Evolutionary conservation across 1,284 basidiomycete species (phyloP), one percentile per base, ranked within the genome.

Genomic region (Athelia sp.): DNA sequence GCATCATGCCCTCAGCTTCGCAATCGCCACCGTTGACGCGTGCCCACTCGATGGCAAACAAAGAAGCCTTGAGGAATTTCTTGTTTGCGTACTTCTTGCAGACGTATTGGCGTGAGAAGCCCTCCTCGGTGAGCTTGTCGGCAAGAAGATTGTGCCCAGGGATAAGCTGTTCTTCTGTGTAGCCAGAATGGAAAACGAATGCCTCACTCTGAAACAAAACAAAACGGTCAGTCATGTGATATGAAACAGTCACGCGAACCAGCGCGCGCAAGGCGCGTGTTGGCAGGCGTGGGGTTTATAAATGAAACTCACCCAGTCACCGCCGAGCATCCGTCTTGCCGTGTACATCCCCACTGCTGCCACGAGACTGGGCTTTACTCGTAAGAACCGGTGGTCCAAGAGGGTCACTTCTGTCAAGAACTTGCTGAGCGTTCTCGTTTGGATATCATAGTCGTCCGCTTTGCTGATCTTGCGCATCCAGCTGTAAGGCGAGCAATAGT

Each of bases 301-400:
- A 50, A 40, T 52, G 40, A 50, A 48, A 79, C 93, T 73, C 67
- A 96, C 93, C 94, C 94, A 98, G 66, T 89, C 84, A 58, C 90
- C 90, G 46, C 87, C 90, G 56, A 97, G 71, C 95, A 98, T 97
- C 70, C 73, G 81, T 59, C 93, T 81, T 45, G 95, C 86, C 53
- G 87, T 86, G 76, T 95, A 99, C 97, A 99, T 99, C 47, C 94
- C 92, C 49, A 99, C 84, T 11, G 96, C 97, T n/a, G 97, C 97
- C 46, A 98, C 78, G 64, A 98, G 78, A 66, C 90, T 93, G 0
- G 96, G 95, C 69, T 95, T 96, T 52, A 89, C 94, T 46, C 92
- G 78, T 62, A 99, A 69, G 80, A 99, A 99, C 40, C 91, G 85
- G 63, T 97, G 73, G 67, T 99, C 96, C 52, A 99, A 75, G 47